Evolutionary conservation across 2,329 filamentous ascomycete genomes (phyloP), one percentile per base, ranked within the genome.

Genomic region (Nemania serpens): DNA sequence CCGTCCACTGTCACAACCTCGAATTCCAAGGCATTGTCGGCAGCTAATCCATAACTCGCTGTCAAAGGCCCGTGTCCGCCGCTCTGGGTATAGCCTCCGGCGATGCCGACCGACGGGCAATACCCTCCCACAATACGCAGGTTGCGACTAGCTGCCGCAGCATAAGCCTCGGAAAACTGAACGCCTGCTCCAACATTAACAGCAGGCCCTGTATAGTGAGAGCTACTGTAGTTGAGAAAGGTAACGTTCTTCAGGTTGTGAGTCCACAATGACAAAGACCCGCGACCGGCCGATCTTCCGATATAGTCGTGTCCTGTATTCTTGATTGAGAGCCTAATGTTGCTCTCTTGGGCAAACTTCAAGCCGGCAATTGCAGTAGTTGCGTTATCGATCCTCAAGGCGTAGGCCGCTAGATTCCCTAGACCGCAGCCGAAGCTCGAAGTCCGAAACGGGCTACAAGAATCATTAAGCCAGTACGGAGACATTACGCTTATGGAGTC

Each of bases 201-300:
- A 0, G 81, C 80, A 17, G 74, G 75, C 1, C 82, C 81, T 0
- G 47, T 70, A 63, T 84, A 84, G 39, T 48, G 10, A 2, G 18
- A 11, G 3, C 13, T 37, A 4, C 45, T 53, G 11, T 59, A 39
- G 37, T 46, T 5, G n/a, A 59, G 10, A 15, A 47, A 25, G 2
- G 71, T 49, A 25, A 78, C 78, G 7, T 73, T 68, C 47, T 81
- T 81, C 4, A 84, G 64, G 57, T 79, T 67, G 52, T 81, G 78
- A 6, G 75, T 81, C 80, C 81, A 83, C 6, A 83, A 61, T 1
- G 73, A 73, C 2, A 84, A 64, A 1, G 78, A 76, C 12, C 82
- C 81, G 0, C 77, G 75, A 13, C 82, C 84, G 0, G 81, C 82
- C 0, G 79, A 82, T 55, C 79, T 81, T 36, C 82, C 84, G 12